Conservation (phyloP, 1,284 basidiomycete genomes). For the Cryptococcus sp. region DNA sequence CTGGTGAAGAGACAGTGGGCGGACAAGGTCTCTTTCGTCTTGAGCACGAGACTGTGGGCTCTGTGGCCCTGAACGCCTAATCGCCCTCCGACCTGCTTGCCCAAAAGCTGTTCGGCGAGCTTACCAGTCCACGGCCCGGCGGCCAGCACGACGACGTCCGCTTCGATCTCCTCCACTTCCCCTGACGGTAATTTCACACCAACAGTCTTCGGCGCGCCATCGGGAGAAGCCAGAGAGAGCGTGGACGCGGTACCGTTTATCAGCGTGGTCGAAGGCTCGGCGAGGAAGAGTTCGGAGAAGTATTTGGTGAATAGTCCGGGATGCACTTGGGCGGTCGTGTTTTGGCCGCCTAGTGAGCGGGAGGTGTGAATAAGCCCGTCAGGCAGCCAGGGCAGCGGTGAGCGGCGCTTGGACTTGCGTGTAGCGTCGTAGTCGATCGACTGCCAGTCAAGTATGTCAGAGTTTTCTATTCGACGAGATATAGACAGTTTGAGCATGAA, state of each 20-base stretch:
- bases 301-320: conserved; percentile 65
- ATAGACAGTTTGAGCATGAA: neutral
- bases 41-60: conserved; percentile 58
- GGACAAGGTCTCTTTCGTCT: conserved; percentile 43
- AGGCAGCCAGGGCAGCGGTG: conserved; percentile 49
- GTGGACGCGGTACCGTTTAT: conserved; percentile 32
- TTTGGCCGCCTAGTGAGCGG: conserved; percentile 38
- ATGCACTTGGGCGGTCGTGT: conserved; percentile 51
- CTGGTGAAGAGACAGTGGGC: conserved; percentile 59
- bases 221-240: conserved; percentile 50
- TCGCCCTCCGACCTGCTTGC: conserved; percentile 51
- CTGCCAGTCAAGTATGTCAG: conserved; percentile 13
- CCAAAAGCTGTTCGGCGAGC: conserved; percentile 59
- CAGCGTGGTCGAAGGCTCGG: conserved; percentile 35
- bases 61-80: conserved; percentile 53
- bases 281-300: conserved; percentile 62
- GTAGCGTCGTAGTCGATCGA: conserved; percentile 50
- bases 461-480: neutral
- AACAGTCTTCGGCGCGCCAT: conserved; percentile 51
- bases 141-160: conserved; percentile 65
- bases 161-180: conserved; percentile 51
- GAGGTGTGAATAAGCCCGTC: conserved; percentile 39
- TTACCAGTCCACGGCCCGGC: conserved; percentile 85
- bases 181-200: conserved; percentile 13
- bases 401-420: conserved; percentile 27